Evolutionary conservation across 192 early-diverging fungal species (phyloP).

Genomic region (Geranomyces variabilis): DNA sequence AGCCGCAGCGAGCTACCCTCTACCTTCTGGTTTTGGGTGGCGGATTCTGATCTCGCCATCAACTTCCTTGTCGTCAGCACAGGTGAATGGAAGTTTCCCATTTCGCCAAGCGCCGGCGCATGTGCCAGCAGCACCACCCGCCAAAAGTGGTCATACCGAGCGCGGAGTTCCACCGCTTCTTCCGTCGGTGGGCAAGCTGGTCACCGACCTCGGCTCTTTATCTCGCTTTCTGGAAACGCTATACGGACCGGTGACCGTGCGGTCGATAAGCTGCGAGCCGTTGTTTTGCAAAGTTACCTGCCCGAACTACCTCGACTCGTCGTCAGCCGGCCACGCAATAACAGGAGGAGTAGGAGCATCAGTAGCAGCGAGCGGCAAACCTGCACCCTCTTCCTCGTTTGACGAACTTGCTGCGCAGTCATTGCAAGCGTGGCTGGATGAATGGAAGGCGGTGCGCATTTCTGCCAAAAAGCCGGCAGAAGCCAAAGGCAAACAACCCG

Average conservation of each 20-base stretch:
- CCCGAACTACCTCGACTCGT: neutral
- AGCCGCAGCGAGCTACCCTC: too few species aligned
- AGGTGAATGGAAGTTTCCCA: too few species aligned
- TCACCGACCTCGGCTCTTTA: neutral
- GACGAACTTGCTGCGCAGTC: neutral
- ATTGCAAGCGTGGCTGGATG: neutral
- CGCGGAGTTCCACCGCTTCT: too few species aligned
- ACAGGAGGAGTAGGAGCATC: neutral
- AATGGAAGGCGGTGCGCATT: slow-evolving; percentile 4
- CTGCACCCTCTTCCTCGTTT: neutral
- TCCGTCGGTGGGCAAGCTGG: neutral
- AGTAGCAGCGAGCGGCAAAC: too few species aligned
- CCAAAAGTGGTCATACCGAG: too few species aligned
- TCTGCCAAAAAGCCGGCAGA: neutral
- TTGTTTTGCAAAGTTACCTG: neutral
- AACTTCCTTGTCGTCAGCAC: too few species aligned
- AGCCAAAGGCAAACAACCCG: neutral
- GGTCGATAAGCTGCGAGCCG: neutral
- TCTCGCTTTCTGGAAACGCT: slow-evolving; percentile 8
- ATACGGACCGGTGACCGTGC: neutral
- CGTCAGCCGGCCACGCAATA: neutral
- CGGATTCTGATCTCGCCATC: too few species aligned
- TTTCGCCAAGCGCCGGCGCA: too few species aligned
- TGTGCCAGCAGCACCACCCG: too few species aligned
- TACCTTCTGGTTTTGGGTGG: too few species aligned